These are phyloP conservation scores for Phialophora macrospora DNA, from an alignment of 2,329 filamentous ascomycete genomes.

Conservation along the genomic window DNA sequence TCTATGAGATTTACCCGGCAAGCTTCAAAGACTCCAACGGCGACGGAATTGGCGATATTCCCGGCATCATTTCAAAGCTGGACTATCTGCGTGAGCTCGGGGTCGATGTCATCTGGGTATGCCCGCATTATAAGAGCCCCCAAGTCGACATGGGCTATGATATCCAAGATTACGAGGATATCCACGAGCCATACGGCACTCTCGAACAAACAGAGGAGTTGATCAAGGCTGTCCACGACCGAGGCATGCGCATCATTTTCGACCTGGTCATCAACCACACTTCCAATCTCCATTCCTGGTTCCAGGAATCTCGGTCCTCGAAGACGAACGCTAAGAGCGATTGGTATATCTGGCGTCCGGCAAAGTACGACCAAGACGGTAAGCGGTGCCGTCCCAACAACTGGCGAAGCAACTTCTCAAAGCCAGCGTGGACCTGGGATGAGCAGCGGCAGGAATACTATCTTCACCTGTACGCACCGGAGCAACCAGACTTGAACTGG, in stretches of 20 bases:
- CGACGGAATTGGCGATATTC: constrained; percentile 66
- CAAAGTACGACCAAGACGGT: constrained; percentile 57
- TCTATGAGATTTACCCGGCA: constrained; percentile 67
- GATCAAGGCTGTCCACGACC: constrained; percentile 60
- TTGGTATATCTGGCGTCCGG: constrained; percentile 64
- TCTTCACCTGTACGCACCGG: constrained; percentile 70
- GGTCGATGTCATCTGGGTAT: constrained; percentile 69
- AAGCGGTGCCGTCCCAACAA: constrained; percentile 71
- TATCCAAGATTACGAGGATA: constrained; percentile 66
- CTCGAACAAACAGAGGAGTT: constrained; percentile 64
- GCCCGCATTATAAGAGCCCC: constrained; percentile 68
- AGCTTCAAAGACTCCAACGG: constrained; percentile 64
- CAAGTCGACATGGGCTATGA: constrained; percentile 74
- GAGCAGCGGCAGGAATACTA: constrained; percentile 71
- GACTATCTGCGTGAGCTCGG: constrained; percentile 66
- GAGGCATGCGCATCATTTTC: constrained; percentile 70
- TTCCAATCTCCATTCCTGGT: constrained; percentile 70
- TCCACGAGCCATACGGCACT: constrained; percentile 66
- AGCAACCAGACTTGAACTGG: constrained; percentile 81
- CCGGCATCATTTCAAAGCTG: constrained; percentile 66
- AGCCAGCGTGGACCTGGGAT: constrained; percentile 63
- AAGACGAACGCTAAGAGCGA: constrained; percentile 64
- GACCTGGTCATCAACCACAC: constrained; percentile 78
- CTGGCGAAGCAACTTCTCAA: constrained; percentile 66
- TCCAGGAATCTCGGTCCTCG: constrained; percentile 64